Conservation (phyloP, 805 yeast genomes). For the Yarrowia hollandica region DNA sequence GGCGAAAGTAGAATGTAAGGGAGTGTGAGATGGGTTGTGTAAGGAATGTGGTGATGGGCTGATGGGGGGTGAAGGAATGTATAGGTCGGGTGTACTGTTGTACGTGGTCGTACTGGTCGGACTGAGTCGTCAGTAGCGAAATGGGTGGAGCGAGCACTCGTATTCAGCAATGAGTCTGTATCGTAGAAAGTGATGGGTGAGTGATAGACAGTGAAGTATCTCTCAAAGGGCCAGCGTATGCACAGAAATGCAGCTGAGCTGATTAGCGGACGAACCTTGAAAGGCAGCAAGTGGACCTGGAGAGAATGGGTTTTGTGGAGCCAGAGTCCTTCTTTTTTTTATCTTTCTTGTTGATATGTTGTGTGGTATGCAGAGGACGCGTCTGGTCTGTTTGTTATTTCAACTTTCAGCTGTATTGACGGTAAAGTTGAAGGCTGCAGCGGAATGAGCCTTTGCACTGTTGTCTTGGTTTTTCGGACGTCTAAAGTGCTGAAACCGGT, state of each 20-base stretch:
- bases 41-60: no score
- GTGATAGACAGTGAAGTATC: not conserved
- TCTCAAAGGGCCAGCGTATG: not conserved
- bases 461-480: no score
- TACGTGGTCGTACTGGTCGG: no score
- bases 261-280: conserved; percentile 6
- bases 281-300: conserved; percentile 12
- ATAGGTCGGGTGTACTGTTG: not conserved
- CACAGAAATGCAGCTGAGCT: conserved; percentile 8
- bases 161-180: no score
- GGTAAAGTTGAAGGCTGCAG: not conserved
- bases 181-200: no score
- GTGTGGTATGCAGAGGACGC: conserved; percentile 12
- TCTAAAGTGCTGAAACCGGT: no score
- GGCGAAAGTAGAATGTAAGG: not conserved
- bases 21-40: not conserved
- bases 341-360: not conserved
- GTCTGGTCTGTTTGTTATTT: conserved; percentile 25
- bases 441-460: no score
- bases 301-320: not conserved
- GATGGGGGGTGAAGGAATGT: no score
- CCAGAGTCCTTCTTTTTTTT: not conserved
- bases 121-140: not conserved
- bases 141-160: no score
- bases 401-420: not conserved